Evolutionary conservation across 768 basidiomycete species (phyloP).

Genomic region (Lentinula lateritia): DNA sequence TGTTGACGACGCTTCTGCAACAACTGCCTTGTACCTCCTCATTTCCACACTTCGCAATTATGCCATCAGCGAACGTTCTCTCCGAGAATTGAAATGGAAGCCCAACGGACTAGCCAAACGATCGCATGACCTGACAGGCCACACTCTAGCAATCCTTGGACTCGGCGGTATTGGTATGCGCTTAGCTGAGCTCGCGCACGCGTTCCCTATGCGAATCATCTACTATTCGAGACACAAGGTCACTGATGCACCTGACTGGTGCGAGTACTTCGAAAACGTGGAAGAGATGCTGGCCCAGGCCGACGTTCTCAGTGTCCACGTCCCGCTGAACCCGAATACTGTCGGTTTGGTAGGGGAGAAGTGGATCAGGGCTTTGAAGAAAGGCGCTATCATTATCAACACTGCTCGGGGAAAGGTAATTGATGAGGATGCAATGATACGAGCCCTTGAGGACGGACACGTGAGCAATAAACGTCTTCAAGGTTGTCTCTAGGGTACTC

Average conservation of each 20-base stretch:
- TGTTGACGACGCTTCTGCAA: conserved; percentile 89
- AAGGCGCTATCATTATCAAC: conserved; percentile 75
- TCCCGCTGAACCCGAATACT: conserved; percentile 75
- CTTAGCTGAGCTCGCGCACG: conserved; percentile 64
- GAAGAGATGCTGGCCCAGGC: conserved; percentile 63
- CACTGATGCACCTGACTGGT: conserved; percentile 60
- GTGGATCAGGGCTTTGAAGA: conserved; percentile 74
- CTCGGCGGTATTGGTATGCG: conserved; percentile 74
- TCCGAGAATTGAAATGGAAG: conserved; percentile 61
- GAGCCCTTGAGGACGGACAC: conserved; percentile 81
- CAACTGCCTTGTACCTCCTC: conserved; percentile 79
- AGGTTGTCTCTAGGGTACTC: conserved; percentile 7
- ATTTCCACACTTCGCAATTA: conserved; percentile 75
- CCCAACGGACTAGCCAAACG: conserved; percentile 36
- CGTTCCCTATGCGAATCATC: conserved; percentile 86
- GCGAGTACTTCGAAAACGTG: conserved; percentile 62
- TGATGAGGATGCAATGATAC: conserved; percentile 83
- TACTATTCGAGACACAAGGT: conserved; percentile 68
- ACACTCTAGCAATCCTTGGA: conserved; percentile 69
- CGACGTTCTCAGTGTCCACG: conserved; percentile 84
- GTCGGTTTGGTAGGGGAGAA: conserved; percentile 68
- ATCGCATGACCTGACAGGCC: conserved; percentile 60
- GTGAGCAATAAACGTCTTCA: conserved; percentile 39
- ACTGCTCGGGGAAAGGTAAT: conserved; percentile 90
- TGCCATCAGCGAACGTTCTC: conserved; percentile 54